Conservation (phyloP, 1,139 yeast species). For the Nadsonia commutata region DNA sequence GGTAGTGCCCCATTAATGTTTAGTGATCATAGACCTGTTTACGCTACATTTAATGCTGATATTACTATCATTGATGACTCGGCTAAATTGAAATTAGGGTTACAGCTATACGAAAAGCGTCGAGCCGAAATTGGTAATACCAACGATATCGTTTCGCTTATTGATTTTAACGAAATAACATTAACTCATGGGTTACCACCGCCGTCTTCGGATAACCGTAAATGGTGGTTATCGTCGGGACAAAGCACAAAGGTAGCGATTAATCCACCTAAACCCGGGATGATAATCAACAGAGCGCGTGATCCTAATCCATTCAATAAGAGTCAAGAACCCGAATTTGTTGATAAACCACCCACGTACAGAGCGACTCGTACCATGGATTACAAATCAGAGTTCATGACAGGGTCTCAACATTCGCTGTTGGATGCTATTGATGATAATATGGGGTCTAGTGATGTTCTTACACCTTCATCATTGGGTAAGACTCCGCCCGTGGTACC, state of each 20-base stretch:
- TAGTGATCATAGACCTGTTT: slow-evolving; percentile 92
- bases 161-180: slow-evolving; percentile 22
- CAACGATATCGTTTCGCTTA: slow-evolving; percentile 19
- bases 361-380: too few relatives aligned
- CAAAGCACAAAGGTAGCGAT: slow-evolving; percentile 51
- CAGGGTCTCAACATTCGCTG: too few relatives aligned
- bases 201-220: slow-evolving; percentile 66
- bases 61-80: slow-evolving; percentile 59
- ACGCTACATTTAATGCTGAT: slow-evolving; percentile 54
- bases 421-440: too few relatives aligned
- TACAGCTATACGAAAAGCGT: slow-evolving; percentile 38
- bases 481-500: too few relatives aligned
- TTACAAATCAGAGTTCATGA: too few relatives aligned
- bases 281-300: slow-evolving; percentile 49
- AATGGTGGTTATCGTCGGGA: slow-evolving; percentile 90
- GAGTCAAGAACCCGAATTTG: slow-evolving; percentile 14
- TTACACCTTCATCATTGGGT: too few relatives aligned
- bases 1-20: slow-evolving; percentile 50
- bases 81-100: slow-evolving; percentile 41
- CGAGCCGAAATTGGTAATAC: slow-evolving; percentile 26
- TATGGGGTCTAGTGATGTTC: too few relatives aligned
- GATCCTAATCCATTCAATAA: slow-evolving; percentile 55
- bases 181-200: slow-evolving; percentile 48
- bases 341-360: too few relatives aligned
- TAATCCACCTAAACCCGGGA: slow-evolving; percentile 25